Percentiles rank a stretch among this genome's conserved stretches.
phyloP scores from a whole-genome alignment of 139 green algal species.

The Picochlorum costavermella region DNA sequence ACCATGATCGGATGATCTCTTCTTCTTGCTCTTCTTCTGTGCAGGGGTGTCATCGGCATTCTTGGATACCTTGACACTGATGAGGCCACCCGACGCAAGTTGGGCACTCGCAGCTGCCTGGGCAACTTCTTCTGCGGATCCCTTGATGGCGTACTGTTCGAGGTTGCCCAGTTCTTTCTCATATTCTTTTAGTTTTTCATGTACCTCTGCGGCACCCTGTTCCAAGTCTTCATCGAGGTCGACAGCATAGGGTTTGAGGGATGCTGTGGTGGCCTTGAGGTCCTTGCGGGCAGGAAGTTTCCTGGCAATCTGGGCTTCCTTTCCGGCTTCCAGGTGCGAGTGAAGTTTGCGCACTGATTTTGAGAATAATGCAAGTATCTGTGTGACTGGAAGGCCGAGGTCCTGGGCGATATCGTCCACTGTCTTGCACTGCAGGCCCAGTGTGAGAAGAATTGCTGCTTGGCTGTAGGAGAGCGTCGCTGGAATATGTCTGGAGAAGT shows the following conservation, averaged over 20 bases:
- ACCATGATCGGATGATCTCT: neutral
- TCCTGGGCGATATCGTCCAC: constrained; percentile 40
- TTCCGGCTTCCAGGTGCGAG: constrained; percentile 47
- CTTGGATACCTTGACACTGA: constrained; percentile 13
- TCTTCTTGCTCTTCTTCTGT: constrained; percentile 7
- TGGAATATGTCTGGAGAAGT: constrained; percentile 70
- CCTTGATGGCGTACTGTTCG: constrained; percentile 52
- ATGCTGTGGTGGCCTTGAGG: constrained; percentile 11
- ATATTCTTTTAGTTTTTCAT: constrained; percentile 35
- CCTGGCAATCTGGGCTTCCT: constrained; percentile 57
- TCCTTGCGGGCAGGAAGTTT: constrained; percentile 37
- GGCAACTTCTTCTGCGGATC: constrained; percentile 46
- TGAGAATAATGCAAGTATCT: constrained; percentile 93
- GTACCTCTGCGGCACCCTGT: constrained; percentile 51
- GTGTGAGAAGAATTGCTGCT: constrained; percentile 60
- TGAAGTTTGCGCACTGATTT: constrained; percentile 87
- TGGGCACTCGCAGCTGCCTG: constrained; percentile 28
- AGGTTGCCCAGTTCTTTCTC: constrained; percentile 45
- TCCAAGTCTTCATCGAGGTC: constrained; percentile 78
- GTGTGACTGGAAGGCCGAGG: constrained; percentile 69
- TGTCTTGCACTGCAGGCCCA: constrained; percentile 63
- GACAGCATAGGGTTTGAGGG: constrained; percentile 36
- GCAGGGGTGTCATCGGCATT: neutral
- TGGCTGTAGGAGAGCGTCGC: constrained; percentile 73
- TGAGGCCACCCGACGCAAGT: constrained; percentile 20